Conservation (phyloP, 306 rosid genomes). For the Prunus campanulata region DNA sequence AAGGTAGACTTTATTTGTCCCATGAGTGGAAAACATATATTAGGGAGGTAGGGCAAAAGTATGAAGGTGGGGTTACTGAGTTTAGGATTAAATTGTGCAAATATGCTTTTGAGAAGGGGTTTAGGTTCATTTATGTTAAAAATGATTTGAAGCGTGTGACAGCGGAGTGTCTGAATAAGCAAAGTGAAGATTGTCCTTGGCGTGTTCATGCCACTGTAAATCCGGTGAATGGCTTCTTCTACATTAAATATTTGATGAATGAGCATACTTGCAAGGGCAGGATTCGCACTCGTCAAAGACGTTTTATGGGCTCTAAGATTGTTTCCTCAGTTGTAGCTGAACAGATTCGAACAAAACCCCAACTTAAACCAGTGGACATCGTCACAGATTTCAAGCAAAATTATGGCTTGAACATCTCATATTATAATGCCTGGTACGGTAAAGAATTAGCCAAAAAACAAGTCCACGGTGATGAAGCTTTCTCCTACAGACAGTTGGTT, state of each 20-base stretch:
- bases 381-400: not conserved
- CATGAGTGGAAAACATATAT: no score
- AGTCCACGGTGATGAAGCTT: not conserved
- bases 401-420: not conserved
- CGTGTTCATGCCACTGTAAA: not conserved
- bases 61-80: no score
- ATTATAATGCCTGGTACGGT: not conserved
- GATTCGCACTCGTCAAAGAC: not conserved
- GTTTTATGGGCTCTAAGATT: not conserved
- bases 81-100: not conserved
- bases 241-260: not conserved
- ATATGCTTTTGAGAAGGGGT: not conserved
- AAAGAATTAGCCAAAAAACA: not conserved
- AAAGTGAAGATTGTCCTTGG: not conserved
- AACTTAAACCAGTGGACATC: not conserved
- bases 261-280: not conserved
- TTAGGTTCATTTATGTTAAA: not conserved
- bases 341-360: not conserved
- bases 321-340: not conserved
- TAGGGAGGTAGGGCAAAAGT: no score
- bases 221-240: not conserved
- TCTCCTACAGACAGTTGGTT: not conserved
- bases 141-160: not conserved
- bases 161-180: not conserved
- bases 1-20: no score